These are phyloP conservation scores for Nitzschia sp. DNA, from an alignment of 108 stramenopile species.

Conservation along the genomic window DNA sequence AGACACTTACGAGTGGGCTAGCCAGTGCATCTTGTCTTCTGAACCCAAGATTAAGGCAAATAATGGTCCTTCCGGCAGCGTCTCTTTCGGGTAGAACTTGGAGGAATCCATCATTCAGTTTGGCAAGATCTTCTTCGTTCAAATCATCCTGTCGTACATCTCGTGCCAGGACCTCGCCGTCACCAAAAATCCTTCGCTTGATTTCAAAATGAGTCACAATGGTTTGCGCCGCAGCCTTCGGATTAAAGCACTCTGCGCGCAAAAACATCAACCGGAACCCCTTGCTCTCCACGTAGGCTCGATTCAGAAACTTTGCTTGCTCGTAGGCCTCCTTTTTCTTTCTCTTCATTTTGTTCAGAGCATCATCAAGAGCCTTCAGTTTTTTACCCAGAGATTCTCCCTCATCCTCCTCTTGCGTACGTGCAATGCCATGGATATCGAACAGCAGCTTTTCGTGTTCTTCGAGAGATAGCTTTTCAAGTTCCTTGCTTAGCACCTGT, in stretches of 20 bases:
- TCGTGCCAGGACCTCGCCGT: slow-evolving; percentile 24
- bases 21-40: not conserved
- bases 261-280: slow-evolving; percentile 43
- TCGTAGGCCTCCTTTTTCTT: slow-evolving; percentile 25
- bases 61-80: slow-evolving; percentile 23
- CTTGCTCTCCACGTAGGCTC: slow-evolving; percentile 23
- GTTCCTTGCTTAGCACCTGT: not conserved
- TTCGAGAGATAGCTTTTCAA: slow-evolving; percentile 6
- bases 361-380: slow-evolving; percentile 8
- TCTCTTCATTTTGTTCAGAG: slow-evolving; percentile 2
- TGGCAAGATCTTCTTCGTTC: not conserved
- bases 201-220: slow-evolving; percentile 29
- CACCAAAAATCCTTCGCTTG: slow-evolving; percentile 36
- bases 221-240: slow-evolving; percentile 22
- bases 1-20: slow-evolving; percentile 1
- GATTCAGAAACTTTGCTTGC: slow-evolving; percentile 20
- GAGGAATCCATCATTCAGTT: slow-evolving; percentile 5
- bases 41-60: slow-evolving; percentile 3
- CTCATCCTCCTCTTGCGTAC: not conserved
- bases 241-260: slow-evolving; percentile 38
- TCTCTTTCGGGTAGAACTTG: slow-evolving; percentile 25
- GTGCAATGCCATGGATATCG: slow-evolving; percentile 3
- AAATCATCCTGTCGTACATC: slow-evolving; percentile 18
- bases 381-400: not conserved
- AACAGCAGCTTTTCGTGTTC: slow-evolving; percentile 15